These are phyloP conservation scores for Haplographium delicatum DNA, from an alignment of 495 filamentous ascomycete species.

Conservation along the genomic window DNA sequence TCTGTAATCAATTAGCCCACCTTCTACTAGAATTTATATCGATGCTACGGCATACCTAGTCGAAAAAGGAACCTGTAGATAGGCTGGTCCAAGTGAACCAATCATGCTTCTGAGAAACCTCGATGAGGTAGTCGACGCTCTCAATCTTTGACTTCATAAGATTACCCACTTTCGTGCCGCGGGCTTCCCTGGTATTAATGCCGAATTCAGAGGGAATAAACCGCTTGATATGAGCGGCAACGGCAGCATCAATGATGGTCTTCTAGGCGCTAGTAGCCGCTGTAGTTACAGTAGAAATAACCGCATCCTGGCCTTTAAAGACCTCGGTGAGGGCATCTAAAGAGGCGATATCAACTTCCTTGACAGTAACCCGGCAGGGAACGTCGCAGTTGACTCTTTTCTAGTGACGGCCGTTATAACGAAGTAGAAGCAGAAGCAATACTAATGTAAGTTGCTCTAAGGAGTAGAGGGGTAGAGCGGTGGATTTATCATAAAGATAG, in stretches of 20 bases:
- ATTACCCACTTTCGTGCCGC: conserved; percentile 30
- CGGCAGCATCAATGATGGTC: conserved; percentile 52
- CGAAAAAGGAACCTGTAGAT: conserved; percentile 38
- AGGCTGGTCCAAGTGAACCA: conserved; percentile 41
- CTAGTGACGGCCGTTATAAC: too few relatives aligned
- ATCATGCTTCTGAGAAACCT: conserved; percentile 31
- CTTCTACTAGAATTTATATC: background rate
- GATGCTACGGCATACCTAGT: conserved; percentile 27
- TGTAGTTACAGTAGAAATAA: conserved; percentile 44
- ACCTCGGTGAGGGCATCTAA: conserved; percentile 42
- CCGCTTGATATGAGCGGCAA: conserved; percentile 50
- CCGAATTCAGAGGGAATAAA: conserved; percentile 63
- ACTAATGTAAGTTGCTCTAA: too few relatives aligned
- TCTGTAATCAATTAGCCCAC: background rate
- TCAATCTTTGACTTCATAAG: conserved; percentile 36
- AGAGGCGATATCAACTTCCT: too few relatives aligned
- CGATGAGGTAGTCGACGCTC: conserved; percentile 34
- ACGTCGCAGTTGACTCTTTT: too few relatives aligned
- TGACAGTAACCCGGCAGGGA: too few relatives aligned
- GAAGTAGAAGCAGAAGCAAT: too few relatives aligned
- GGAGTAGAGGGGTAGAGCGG: too few relatives aligned
- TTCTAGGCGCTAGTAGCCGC: conserved; percentile 36
- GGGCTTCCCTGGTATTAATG: conserved; percentile 32
- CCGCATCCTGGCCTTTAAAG: conserved; percentile 50
- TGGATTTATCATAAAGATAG: too few relatives aligned